A percentile compares a stretch with the other conserved stretches of the same genome.
Evolutionary conservation across 1,139 yeast genomes (phyloP).

Genomic region (Hemisphaericaspora lyxosophila): DNA sequence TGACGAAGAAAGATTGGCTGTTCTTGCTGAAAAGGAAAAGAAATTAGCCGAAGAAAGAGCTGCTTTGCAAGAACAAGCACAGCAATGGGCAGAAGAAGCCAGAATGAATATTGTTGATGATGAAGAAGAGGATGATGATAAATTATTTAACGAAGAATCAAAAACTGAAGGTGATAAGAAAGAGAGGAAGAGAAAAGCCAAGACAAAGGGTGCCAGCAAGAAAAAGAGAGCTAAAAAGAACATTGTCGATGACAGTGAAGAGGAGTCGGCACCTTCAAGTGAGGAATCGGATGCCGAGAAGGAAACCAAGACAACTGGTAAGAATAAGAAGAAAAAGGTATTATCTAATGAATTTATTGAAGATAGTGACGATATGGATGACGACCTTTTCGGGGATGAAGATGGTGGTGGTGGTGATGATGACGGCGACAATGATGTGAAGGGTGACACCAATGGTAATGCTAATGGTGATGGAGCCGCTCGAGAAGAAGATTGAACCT

Average conservation of each 20-base stretch:
- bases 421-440: slow-evolving; percentile 8
- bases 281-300: slow-evolving; percentile 18
- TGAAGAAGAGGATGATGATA: slow-evolving; percentile 30
- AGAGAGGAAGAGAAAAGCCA: slow-evolving; percentile 18
- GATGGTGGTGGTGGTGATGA: slow-evolving; percentile 8
- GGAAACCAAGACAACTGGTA: slow-evolving; percentile 15
- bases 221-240: slow-evolving; percentile 10
- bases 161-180: slow-evolving; percentile 18
- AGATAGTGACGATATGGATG: slow-evolving; percentile 52
- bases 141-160: slow-evolving; percentile 29
- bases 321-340: slow-evolving; percentile 29
- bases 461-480: slow-evolving; percentile 4
- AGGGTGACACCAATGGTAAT: slow-evolving; percentile 3
- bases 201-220: slow-evolving; percentile 16
- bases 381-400: slow-evolving; percentile 19
- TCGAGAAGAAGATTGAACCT: slow-evolving; percentile 1
- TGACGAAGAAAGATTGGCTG: slow-evolving; percentile 37
- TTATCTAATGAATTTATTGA: slow-evolving; percentile 50
- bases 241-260: slow-evolving; percentile 30
- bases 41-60: slow-evolving; percentile 67
- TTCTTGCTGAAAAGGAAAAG: slow-evolving; percentile 45
- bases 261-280: slow-evolving; percentile 20
- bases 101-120: slow-evolving; percentile 33
- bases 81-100: slow-evolving; percentile 72
- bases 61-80: slow-evolving; percentile 76